These are phyloP conservation scores for Diaporthe amygdali DNA, from an alignment of 2,329 filamentous ascomycete species.

Conservation along the genomic window DNA sequence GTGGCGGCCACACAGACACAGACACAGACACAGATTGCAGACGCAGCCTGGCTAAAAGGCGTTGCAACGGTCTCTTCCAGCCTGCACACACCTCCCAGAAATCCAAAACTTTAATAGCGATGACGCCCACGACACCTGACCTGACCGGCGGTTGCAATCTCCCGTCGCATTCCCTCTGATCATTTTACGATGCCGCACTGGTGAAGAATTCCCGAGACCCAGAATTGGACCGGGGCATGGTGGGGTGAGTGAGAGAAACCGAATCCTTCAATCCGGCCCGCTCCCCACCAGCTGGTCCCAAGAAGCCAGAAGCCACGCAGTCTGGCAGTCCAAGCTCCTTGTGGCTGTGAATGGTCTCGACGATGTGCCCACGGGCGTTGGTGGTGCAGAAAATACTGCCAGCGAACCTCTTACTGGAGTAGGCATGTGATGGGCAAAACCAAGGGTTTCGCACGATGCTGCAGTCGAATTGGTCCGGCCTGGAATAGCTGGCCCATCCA, in stretches of 20 bases:
- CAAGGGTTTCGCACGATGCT: not conserved
- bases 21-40: not conserved
- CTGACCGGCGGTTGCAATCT: slow-evolving; percentile 1
- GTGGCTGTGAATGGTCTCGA: not conserved
- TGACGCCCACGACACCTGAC: slow-evolving; percentile 6
- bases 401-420: not conserved
- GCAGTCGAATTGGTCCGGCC: not conserved
- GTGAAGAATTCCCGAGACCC: slow-evolving; percentile 8
- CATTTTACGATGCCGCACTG: slow-evolving; percentile 9
- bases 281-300: slow-evolving; percentile 7
- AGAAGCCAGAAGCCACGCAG: not conserved
- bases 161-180: slow-evolving; percentile 10
- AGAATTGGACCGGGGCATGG: not conserved
- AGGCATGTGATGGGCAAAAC: not conserved
- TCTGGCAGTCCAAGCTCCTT: not conserved
- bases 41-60: not conserved
- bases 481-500: not conserved
- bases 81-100: not conserved
- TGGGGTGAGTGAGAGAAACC: not conserved
- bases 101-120: slow-evolving; percentile 5
- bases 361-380: no score
- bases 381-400: not conserved
- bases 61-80: not conserved
- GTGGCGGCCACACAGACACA: slow-evolving; percentile 9
- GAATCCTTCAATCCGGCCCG: slow-evolving; percentile 15